Conservation (phyloP, 176 grass and related monocot species). For the Saccharum officinarum region DNA sequence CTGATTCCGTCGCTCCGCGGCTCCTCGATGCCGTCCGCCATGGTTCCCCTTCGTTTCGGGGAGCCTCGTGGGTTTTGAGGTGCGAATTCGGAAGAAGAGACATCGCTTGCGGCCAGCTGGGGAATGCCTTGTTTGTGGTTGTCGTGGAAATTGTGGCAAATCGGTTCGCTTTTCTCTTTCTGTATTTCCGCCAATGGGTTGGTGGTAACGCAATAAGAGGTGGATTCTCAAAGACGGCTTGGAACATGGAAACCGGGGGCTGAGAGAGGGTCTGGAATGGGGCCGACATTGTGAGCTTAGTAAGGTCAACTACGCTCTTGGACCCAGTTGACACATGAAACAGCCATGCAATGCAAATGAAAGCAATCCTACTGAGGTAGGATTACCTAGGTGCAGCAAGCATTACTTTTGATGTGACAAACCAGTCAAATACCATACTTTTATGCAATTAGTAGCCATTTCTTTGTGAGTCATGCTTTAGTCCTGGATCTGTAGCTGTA, state of each 20-base stretch:
- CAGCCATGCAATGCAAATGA: not conserved
- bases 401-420: not conserved
- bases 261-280: not conserved
- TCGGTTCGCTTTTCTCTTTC: not conserved
- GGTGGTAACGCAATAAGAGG: not conserved
- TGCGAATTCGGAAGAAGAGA: slow-evolving; percentile 16
- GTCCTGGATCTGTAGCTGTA: slow-evolving; percentile 18
- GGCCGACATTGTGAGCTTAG: slow-evolving; percentile 7
- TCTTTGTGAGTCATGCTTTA: not conserved
- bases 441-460: slow-evolving; percentile 4
- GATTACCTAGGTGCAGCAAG: not conserved
- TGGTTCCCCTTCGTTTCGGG: not conserved
- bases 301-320: not conserved
- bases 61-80: not conserved
- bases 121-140: not conserved
- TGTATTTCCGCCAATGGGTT: not conserved
- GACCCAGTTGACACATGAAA: not conserved
- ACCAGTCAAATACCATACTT: not conserved
- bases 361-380: not conserved
- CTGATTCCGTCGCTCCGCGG: not conserved
- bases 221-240: not conserved
- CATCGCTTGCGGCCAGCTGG: not conserved
- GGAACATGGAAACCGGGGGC: not conserved
- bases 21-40: not conserved
- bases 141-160: not conserved